Base-by-base conservation (phyloP, 1,284 basidiomycete species). In the Pholiota adiposa region DNA sequence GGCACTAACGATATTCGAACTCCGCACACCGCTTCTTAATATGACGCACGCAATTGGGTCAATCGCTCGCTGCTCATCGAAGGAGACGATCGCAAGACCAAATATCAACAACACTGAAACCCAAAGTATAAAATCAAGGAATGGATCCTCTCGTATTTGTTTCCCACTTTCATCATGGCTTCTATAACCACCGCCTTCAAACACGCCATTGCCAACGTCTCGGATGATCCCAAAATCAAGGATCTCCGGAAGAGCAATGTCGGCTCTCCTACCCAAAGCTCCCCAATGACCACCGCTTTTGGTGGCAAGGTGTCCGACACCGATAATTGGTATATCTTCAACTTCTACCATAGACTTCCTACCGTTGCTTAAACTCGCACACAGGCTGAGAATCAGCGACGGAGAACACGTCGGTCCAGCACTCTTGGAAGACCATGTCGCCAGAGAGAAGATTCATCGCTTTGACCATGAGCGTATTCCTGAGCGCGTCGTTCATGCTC, bases 391-490 rank as follows among this genome's bases (percentile, higher is more conserved):
- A 69, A 80, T 79, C 12, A 69, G 77, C 4, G 70, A 81, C 55
- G 82, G 79, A 19, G 63, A 72, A 21, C 62, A 67, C 49, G 69
- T 76, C 2, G 88, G 87, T 0, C 83, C 87, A 2, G 77, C 78
- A 52, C 74, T 90, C 1, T 80, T 90, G 14, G 89, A 90, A 67
- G 88, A 90, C 67, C 85, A 88, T 60, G 79, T 88, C 62, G 83
- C 78, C 0, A 80, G 88, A 64, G 87, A 90, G 75, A 90, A 92
- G 74, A 84, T 92, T 33, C 83, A 85, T 56, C 83, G 88, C 29
- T 93, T 93, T 68, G 90, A 92, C 71, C 92, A 93, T 67, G 92
- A 94, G 71, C 88, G 91, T 40, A 94, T 94, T 58, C 92, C 91
- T n/a, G 91, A 90, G 77, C 88, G 84, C 49, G 83, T 83, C 16